These are phyloP conservation scores for Mallotus nudiflorus DNA, from an alignment of 345 rosid genomes.

Conservation along the genomic window DNA sequence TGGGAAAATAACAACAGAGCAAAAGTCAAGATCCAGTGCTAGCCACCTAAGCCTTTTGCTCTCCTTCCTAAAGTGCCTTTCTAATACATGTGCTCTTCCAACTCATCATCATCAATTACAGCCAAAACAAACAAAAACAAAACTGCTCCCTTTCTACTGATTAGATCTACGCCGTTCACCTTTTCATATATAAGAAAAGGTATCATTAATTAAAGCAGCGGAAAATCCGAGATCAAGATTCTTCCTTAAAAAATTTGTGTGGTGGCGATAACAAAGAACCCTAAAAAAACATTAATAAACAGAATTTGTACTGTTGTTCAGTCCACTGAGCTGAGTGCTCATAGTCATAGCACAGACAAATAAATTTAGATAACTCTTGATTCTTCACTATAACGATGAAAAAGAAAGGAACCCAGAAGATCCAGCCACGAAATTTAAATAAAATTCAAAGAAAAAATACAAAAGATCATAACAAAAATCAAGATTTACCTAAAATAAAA, in stretches of 20 bases:
- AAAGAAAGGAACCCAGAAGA: not conserved
- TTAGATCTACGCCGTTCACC: too few species aligned
- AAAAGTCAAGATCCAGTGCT: conserved; percentile 18
- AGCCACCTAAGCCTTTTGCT: not conserved
- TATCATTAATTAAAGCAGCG: not conserved
- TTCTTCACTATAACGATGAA: not conserved
- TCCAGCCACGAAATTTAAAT: conserved; percentile 19
- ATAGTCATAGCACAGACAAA: too few species aligned
- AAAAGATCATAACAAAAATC: conserved; percentile 16
- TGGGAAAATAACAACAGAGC: not conserved
- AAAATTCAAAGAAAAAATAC: conserved; percentile 18
- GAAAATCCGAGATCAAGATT: not conserved
- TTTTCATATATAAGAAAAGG: not conserved
- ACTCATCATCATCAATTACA: not conserved
- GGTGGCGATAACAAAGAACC: not conserved
- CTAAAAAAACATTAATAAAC: not conserved
- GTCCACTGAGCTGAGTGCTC: not conserved
- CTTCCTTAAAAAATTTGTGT: not conserved
- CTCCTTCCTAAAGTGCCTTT: conserved; percentile 1
- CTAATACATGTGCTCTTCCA: conserved; percentile 15
- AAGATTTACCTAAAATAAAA: conserved; percentile 3
- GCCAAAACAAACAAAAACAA: too few species aligned
- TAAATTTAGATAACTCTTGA: not conserved
- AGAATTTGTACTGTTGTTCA: not conserved
- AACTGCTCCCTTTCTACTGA: not conserved